Evolutionary conservation across 306 rosid species (phyloP).

Genomic region (Gastrolobium villosum): DNA sequence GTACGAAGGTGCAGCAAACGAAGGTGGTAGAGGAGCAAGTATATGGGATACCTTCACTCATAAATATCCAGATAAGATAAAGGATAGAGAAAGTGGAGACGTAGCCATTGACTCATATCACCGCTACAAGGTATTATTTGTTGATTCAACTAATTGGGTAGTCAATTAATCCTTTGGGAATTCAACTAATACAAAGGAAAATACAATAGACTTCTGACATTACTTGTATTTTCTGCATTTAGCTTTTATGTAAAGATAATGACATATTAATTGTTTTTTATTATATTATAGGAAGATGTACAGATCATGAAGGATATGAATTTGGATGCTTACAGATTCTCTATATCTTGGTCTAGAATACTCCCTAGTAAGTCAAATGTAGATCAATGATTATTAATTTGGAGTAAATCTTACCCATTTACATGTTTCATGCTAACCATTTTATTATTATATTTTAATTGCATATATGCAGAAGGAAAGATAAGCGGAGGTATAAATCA

Average conservation of each 20-base stretch:
- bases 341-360: slow-evolving; percentile 80
- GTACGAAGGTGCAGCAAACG: slow-evolving; percentile 68
- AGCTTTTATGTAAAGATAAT: not conserved
- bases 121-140: slow-evolving; percentile 50
- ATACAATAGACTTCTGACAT: too few species aligned
- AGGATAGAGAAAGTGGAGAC: slow-evolving; percentile 49
- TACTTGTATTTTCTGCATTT: not conserved
- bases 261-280: not conserved
- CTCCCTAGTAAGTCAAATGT: slow-evolving; percentile 60
- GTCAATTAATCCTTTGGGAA: too few species aligned
- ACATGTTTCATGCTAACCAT: not conserved
- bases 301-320: slow-evolving; percentile 66
- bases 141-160: too few species aligned
- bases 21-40: slow-evolving; percentile 68
- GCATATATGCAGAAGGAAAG: slow-evolving; percentile 50
- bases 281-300: slow-evolving; percentile 62
- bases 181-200: too few species aligned
- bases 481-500: slow-evolving; percentile 65
- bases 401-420: not conserved
- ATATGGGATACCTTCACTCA: slow-evolving; percentile 72
- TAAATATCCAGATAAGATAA: slow-evolving; percentile 53
- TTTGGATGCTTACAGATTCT: slow-evolving; percentile 72
- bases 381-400: not conserved
- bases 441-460: not conserved
- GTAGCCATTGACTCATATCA: slow-evolving; percentile 53